A percentile compares a stretch with the other conserved stretches of the same genome.
Evolutionary conservation across 2,329 filamentous ascomycete genomes (phyloP).

Genomic region (Epichloe gansuensis): DNA sequence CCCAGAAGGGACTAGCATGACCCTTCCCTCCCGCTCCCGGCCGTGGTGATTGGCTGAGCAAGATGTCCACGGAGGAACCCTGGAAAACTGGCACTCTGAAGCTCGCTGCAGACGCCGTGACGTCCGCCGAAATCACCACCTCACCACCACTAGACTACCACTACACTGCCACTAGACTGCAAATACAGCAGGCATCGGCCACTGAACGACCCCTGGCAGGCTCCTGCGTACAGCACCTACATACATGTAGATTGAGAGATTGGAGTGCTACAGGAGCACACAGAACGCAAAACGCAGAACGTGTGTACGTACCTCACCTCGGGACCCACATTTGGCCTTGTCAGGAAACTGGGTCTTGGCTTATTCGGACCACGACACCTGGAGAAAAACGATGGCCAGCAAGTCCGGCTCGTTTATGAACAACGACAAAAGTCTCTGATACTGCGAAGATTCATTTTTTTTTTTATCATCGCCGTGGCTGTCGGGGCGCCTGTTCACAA

Average conservation of each 20-base stretch:
- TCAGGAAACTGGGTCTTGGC: conserved; percentile 15
- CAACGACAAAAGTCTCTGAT: conserved; percentile 11
- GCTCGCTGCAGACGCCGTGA: background rate
- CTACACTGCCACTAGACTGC: no score
- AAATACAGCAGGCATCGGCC: no score
- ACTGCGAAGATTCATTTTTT: conserved; percentile 6
- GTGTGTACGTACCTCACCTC: conserved; percentile 2
- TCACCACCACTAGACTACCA: no score
- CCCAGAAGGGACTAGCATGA: background rate
- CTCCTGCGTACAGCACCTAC: no score
- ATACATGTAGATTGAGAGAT: no score
- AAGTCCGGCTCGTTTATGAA: conserved; percentile 13
- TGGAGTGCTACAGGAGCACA: no score
- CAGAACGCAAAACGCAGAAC: background rate
- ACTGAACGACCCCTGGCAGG: no score
- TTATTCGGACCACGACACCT: conserved; percentile 30
- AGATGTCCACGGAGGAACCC: background rate
- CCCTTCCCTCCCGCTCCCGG: background rate
- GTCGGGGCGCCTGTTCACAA: conserved; percentile 3
- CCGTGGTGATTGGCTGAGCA: background rate
- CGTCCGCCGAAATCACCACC: background rate
- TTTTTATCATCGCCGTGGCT: conserved; percentile 8
- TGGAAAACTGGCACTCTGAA: background rate
- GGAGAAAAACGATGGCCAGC: conserved; percentile 25
- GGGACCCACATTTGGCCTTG: conserved; percentile 6